Conservation (phyloP, 129 eudicot species). For the Flaveria brownii region DNA sequence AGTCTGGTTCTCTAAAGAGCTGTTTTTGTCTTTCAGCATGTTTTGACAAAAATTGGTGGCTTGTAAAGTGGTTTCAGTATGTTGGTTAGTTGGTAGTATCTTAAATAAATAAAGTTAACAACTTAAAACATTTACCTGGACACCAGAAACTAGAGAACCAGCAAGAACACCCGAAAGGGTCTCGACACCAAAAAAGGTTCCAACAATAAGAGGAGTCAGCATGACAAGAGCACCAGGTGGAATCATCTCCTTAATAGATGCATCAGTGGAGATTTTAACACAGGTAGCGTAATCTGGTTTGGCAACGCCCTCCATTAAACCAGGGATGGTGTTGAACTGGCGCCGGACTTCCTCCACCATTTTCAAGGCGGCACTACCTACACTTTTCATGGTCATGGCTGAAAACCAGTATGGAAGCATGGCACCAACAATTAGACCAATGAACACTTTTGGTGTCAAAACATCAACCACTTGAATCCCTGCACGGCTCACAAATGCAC, state of each 20-base stretch:
- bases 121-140: conserved; percentile 47
- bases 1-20: no score
- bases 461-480: conserved; percentile 65
- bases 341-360: conserved; percentile 92
- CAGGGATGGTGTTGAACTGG: conserved; percentile 81
- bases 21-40: background rate
- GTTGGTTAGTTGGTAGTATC: no score
- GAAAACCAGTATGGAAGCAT: conserved; percentile 97
- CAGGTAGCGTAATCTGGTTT: conserved; percentile 87
- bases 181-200: conserved; percentile 76
- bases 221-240: conserved; percentile 88
- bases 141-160: conserved; percentile 85
- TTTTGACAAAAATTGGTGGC: background rate
- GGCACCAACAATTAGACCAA: conserved; percentile 82
- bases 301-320: conserved; percentile 68
- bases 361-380: conserved; percentile 81
- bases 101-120: no score
- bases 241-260: conserved; percentile 87
- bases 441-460: conserved; percentile 78
- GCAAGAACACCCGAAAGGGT: conserved; percentile 87
- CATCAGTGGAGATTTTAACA: conserved; percentile 87
- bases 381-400: conserved; percentile 97
- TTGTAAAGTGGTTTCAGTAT: no score
- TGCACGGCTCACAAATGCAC: conserved; percentile 89
- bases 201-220: conserved; percentile 88